phyloP scores from a whole-genome alignment of 1,284 basidiomycete species.

The Tilletia indica region DNA sequence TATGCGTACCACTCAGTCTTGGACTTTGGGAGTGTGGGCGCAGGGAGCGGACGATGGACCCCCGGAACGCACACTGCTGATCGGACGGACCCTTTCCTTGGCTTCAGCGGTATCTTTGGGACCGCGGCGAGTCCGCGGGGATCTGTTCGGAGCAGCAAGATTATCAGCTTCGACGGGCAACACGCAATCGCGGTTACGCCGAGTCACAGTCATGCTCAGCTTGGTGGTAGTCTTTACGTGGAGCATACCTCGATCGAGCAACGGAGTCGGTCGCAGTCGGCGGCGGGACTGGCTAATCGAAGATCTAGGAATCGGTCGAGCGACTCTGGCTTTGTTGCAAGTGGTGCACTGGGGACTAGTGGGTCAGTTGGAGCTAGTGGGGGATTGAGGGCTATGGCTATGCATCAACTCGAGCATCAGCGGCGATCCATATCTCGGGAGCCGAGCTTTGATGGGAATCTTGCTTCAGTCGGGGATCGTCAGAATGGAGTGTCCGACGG shows the following conservation, averaged over 20 bases:
- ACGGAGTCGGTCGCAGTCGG: slow-evolving; percentile 6
- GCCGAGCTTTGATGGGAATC: slow-evolving; percentile 2
- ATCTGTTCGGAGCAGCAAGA: slow-evolving; percentile 32
- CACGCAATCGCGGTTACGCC: slow-evolving; percentile 23
- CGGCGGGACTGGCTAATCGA: not conserved
- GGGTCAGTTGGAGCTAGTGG: slow-evolving; percentile 12
- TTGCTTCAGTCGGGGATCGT: no score
- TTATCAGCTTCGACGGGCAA: slow-evolving; percentile 34
- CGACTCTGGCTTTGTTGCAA: slow-evolving; percentile 7
- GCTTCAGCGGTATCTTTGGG: slow-evolving; percentile 38
- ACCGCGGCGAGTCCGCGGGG: slow-evolving; percentile 31
- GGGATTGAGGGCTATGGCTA: not conserved
- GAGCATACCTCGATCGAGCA: not conserved
- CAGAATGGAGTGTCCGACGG: no score
- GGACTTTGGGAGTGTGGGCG: slow-evolving; percentile 42
- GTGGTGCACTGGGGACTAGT: not conserved
- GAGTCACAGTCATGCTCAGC: not conserved
- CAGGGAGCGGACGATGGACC: slow-evolving; percentile 16
- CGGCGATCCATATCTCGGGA: slow-evolving; percentile 13
- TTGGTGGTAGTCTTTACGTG: not conserved
- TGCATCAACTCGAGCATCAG: slow-evolving; percentile 1
- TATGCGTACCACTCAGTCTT: slow-evolving; percentile 35
- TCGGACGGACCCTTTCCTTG: slow-evolving; percentile 40
- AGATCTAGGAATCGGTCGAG: slow-evolving; percentile 18
- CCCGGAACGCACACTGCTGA: slow-evolving; percentile 29